Evolutionary conservation across 192 early-diverging fungal genomes (phyloP).

Genomic region (Gigaspora rosea): DNA sequence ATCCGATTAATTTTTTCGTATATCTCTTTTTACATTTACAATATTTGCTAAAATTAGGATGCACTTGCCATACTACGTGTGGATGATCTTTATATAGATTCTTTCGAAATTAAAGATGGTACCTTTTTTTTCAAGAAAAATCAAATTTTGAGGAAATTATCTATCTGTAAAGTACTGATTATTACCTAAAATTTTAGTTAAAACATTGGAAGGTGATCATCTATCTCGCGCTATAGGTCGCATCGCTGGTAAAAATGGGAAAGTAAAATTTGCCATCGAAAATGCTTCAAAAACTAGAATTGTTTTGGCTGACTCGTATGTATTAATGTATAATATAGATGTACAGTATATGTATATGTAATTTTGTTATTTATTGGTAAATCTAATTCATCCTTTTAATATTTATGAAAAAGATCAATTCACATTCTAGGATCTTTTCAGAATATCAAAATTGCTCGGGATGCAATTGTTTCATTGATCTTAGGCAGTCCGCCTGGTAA

Average conservation of each 20-base stretch:
- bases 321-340: slow-evolving; percentile 7
- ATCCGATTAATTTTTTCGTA: background rate
- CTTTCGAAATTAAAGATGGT: slow-evolving; percentile 96
- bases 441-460: slow-evolving; percentile 94
- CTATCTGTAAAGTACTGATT: background rate
- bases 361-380: too few species aligned
- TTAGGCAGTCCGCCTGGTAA: slow-evolving; percentile 96
- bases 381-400: too few species aligned
- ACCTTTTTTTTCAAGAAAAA: background rate
- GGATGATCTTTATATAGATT: slow-evolving; percentile 95
- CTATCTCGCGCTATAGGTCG: slow-evolving; percentile 96
- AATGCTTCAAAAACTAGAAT: slow-evolving; percentile 95
- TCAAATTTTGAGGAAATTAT: background rate
- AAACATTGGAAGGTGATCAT: slow-evolving; percentile 93
- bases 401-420: slow-evolving; percentile 64
- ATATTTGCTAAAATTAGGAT: slow-evolving; percentile 55
- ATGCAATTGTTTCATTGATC: slow-evolving; percentile 90
- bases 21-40: background rate
- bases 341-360: too few species aligned
- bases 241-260: slow-evolving; percentile 97
- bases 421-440: slow-evolving; percentile 95
- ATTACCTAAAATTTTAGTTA: slow-evolving; percentile 51
- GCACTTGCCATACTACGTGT: slow-evolving; percentile 91
- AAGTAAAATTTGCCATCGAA: slow-evolving; percentile 97
- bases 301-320: slow-evolving; percentile 91